Evolutionary conservation across 768 basidiomycete species (phyloP).

Genomic region (Butyriboletus loyo): DNA sequence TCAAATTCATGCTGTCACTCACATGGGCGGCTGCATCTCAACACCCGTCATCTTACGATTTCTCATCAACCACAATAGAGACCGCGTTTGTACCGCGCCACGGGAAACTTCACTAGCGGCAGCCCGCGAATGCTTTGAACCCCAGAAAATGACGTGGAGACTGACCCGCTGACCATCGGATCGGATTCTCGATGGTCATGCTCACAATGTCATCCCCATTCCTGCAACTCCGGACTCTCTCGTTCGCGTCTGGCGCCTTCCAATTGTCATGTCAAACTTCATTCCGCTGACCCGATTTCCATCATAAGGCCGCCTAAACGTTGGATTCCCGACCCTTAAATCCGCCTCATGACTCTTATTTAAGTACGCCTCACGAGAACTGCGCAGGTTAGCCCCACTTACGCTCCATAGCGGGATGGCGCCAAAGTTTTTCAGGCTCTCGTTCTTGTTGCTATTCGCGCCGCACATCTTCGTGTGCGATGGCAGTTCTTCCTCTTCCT

Average conservation of each 20-base stretch:
- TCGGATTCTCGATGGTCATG: background rate
- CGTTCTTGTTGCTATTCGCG: slow-evolving; percentile 13
- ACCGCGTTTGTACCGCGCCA: background rate
- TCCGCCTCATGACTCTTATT: background rate
- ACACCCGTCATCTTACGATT: background rate
- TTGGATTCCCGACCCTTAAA: background rate
- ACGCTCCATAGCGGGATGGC: slow-evolving; percentile 14
- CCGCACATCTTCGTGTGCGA: slow-evolving; percentile 2
- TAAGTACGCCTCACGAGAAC: background rate
- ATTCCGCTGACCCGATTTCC: background rate
- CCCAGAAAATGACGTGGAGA: background rate
- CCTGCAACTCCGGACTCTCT: background rate
- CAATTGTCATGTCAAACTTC: background rate
- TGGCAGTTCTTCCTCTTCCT: background rate
- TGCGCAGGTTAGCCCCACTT: background rate
- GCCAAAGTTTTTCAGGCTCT: slow-evolving; percentile 6
- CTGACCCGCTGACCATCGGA: slow-evolving; percentile 2
- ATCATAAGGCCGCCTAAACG: background rate
- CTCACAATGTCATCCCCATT: background rate
- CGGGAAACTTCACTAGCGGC: background rate
- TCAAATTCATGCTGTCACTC: background rate
- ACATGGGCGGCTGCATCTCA: background rate
- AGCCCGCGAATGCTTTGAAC: background rate
- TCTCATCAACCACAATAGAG: background rate
- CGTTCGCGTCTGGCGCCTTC: background rate